Base-by-base conservation (phyloP, 148 eudicot genomes). In the Silene latifolia region DNA sequence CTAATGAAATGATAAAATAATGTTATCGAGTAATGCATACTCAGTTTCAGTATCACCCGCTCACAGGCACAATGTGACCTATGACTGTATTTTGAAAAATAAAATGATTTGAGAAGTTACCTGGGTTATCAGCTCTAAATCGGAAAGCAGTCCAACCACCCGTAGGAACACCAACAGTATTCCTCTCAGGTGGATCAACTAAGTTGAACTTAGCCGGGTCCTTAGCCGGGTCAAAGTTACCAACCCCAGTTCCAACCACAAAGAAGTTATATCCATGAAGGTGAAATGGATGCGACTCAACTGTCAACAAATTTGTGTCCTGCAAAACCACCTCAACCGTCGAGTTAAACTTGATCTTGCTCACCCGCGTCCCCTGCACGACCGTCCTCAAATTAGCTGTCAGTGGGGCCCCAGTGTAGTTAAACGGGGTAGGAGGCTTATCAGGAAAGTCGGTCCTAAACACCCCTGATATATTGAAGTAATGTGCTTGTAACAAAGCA, bases 121-220 rank as follows among this genome's bases (percentile, higher is more conserved):
- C 91, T 78, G 91, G 91, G 58, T 86, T 88, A 77, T 88, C 82
- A 1, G 91, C 89, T 70, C 81, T 72, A 53, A 86, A 88, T 11
- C 89, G 78, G 35, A 88, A 86, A 10, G 91, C 89, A 7, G 91
- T 84, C 91, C 91, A 88, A 9, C 91, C 91, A 47, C 87, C 89
- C 0, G 87, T 84, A 6, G 89, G 91, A 62, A 88, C 91, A 23
- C 86, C 87, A n/a, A 88, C 85, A 0, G 88, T 88, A 19, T 88
- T 86, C 48, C 88, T 86, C 74, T 86, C 88, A 23, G 87, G 84
- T 3, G 91, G 91, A 74, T 88, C 91, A 53, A 86, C 79, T 83
- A 88, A 77, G 74, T 88, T 88, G 68, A 64, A 88, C 35, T 80
- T 86, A 13, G 85, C 78, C 11, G 88, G 86, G 29, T 88, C 88